Percentiles rank a stretch among this genome's conserved stretches.
These are phyloP conservation scores for Cercospora brassicicola DNA, from an alignment of 2,329 filamentous ascomycete species.

Conservation along the genomic window DNA sequence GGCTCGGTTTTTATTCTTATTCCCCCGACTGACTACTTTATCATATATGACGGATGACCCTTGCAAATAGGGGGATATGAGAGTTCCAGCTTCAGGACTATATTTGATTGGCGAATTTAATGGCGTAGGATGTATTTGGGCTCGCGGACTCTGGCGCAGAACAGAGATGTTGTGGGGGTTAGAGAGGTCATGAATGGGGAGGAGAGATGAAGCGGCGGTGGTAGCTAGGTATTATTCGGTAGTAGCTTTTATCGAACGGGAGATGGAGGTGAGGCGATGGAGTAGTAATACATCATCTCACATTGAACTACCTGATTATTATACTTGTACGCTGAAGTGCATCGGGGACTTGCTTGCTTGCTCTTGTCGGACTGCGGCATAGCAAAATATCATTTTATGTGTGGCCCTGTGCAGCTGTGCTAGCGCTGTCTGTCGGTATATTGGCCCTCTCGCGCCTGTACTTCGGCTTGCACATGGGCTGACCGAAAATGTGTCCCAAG, in stretches of 20 bases:
- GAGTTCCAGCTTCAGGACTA: constrained; percentile 8
- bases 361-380: neutral
- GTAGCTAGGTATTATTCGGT: neutral
- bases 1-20: constrained; percentile 1
- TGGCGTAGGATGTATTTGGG: neutral
- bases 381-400: neutral
- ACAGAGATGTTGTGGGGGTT: neutral
- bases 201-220: neutral
- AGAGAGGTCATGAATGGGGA: neutral
- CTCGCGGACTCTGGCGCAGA: neutral
- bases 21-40: neutral
- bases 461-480: neutral
- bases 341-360: neutral
- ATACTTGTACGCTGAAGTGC: no score
- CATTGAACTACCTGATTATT: neutral
- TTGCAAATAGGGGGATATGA: neutral
- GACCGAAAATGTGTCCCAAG: neutral
- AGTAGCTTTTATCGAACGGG: neutral
- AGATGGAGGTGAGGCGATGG: neutral
- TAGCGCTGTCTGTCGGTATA: neutral
- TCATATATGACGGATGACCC: neutral
- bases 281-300: neutral
- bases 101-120: constrained; percentile 1
- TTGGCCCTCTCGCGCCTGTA: neutral
- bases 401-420: neutral